Percentiles rank a stretch among this genome's conserved stretches.
Conservation (phyloP, 768 basidiomycete species). For the Leccinum boreale region DNA sequence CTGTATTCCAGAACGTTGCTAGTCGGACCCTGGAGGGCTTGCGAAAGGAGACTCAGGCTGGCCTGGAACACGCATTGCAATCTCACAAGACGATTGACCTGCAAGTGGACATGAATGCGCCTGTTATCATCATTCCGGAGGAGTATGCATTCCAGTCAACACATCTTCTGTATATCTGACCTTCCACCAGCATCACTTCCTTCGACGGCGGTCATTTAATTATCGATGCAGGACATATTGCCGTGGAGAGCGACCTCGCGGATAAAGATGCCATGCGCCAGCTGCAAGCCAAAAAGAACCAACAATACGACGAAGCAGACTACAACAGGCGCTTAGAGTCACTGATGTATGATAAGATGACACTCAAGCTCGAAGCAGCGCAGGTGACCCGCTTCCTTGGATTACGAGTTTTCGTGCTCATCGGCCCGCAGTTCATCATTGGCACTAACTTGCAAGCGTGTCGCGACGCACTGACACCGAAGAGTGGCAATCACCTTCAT, state of each 20-base stretch:
- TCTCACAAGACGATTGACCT: constrained; percentile 94
- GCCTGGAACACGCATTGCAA: constrained; percentile 89
- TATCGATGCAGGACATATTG: constrained; percentile 94
- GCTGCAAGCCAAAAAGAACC: constrained; percentile 78
- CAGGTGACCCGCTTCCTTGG: constrained; percentile 54
- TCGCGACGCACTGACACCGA: constrained; percentile 67
- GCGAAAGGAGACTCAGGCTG: constrained; percentile 89
- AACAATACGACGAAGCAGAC: constrained; percentile 84
- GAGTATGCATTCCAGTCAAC: constrained; percentile 46
- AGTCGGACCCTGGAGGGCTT: constrained; percentile 92
- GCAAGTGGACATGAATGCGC: constrained; percentile 95
- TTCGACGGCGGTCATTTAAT: constrained; percentile 81
- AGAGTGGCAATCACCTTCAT: constrained; percentile 64
- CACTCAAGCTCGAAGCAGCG: constrained; percentile 78
- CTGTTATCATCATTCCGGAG: constrained; percentile 95
- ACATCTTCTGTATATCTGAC: constrained; percentile 18
- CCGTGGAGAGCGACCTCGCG: constrained; percentile 86
- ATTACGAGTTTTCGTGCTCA: constrained; percentile 6
- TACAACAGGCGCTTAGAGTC: constrained; percentile 74
- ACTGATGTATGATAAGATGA: constrained; percentile 93
- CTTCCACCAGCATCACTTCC: constrained; percentile 61
- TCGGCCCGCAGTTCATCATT: constrained; percentile 68
- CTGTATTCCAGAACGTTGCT: constrained; percentile 66
- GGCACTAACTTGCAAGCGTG: constrained; percentile 82
- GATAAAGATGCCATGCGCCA: constrained; percentile 76